phyloP scores from a whole-genome alignment of 2,329 filamentous ascomycete genomes.

The Tolypocladium ophioglossoides region DNA sequence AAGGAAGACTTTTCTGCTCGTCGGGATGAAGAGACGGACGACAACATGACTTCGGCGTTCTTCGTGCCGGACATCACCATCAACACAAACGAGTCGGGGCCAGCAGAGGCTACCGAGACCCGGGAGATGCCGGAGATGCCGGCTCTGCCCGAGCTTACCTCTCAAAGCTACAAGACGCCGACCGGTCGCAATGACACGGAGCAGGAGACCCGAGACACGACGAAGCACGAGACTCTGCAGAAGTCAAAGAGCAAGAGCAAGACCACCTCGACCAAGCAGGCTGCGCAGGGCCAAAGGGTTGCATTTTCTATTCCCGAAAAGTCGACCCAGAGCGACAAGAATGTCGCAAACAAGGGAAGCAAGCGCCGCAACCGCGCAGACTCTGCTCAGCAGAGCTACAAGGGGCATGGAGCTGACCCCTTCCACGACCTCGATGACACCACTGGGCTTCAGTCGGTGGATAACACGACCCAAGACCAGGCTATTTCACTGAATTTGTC shows the following conservation, averaged over 20 bases:
- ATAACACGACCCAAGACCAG: slow-evolving; percentile 22
- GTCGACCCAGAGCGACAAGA: slow-evolving; percentile 15
- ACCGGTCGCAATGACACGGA: slow-evolving; percentile 17
- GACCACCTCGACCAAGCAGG: slow-evolving; percentile 11
- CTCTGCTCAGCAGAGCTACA: not conserved
- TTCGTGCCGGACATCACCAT: slow-evolving; percentile 49
- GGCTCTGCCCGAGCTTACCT: slow-evolving; percentile 18
- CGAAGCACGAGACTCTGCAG: slow-evolving; percentile 16
- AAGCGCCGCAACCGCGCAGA: slow-evolving; percentile 21
- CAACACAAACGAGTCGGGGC: slow-evolving; percentile 26
- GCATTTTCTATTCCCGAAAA: slow-evolving; percentile 31
- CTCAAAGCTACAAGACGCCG: slow-evolving; percentile 18
- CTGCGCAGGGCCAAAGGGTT: slow-evolving; percentile 23
- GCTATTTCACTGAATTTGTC: slow-evolving; percentile 20
- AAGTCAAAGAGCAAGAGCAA: slow-evolving; percentile 18
- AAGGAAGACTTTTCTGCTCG: slow-evolving; percentile 25
- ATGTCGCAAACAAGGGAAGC: slow-evolving; percentile 30
- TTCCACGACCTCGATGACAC: slow-evolving; percentile 23
- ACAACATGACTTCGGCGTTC: slow-evolving; percentile 49
- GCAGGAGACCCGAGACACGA: slow-evolving; percentile 14
- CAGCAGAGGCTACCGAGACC: slow-evolving; percentile 19
- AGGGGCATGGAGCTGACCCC: slow-evolving; percentile 8
- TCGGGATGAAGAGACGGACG: slow-evolving; percentile 28
- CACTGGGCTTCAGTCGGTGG: slow-evolving; percentile 22
- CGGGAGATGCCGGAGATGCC: slow-evolving; percentile 19